phyloP scores from a whole-genome alignment of 257 asterid genomes.

The Penstemon barbatus region DNA sequence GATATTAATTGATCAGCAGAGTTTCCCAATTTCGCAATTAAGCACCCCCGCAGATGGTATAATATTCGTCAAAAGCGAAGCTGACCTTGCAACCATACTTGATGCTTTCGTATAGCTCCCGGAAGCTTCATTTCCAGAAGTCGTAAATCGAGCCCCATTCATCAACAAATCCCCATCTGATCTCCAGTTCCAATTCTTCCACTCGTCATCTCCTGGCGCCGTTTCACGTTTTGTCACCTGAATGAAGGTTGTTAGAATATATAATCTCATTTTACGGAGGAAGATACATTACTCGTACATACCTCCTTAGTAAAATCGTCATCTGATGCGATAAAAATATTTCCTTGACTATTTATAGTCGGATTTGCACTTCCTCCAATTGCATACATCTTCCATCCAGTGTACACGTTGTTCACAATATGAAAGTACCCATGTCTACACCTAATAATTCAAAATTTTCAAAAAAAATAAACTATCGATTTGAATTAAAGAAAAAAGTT shows the following conservation, averaged over 20 bases:
- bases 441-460: constrained; percentile 31
- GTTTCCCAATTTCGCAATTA: constrained; percentile 47
- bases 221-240: constrained; percentile 54
- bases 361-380: constrained; percentile 85
- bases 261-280: background rate
- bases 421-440: constrained; percentile 79
- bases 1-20: constrained; percentile 29
- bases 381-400: constrained; percentile 81
- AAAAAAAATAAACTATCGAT: background rate
- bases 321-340: constrained; percentile 62
- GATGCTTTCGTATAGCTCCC: constrained; percentile 59
- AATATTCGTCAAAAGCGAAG: constrained; percentile 47
- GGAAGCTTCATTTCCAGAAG: constrained; percentile 51
- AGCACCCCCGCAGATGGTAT: constrained; percentile 62
- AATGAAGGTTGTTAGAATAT: background rate
- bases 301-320: constrained; percentile 47
- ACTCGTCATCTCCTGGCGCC: constrained; percentile 37
- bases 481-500: background rate
- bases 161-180: constrained; percentile 68
- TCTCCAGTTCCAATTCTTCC: constrained; percentile 72
- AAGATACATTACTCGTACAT: background rate
- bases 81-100: constrained; percentile 80
- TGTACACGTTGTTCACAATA: constrained; percentile 68
- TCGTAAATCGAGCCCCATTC: constrained; percentile 55
- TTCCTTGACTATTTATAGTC: constrained; percentile 78